phyloP scores from a whole-genome alignment of 176 grass and related monocot genomes.

The Phyllostachys edulis region DNA sequence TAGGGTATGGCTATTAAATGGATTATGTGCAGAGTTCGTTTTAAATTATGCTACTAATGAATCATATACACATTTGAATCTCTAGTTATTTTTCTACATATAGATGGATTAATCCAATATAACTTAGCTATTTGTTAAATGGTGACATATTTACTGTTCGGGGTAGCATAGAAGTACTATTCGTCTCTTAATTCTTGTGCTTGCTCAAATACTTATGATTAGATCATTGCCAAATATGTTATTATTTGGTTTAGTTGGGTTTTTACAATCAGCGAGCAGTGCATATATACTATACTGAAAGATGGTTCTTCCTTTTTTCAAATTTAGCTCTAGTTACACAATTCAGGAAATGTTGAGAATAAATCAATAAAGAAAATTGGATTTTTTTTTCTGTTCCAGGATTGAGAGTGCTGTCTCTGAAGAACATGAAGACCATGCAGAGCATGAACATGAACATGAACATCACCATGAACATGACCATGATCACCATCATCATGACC shows the following conservation, averaged over 20 bases:
- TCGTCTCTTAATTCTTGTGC: neutral
- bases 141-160: neutral
- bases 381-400: conserved; percentile 48
- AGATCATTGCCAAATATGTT: neutral
- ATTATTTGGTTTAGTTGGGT: neutral
- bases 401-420: conserved; percentile 93
- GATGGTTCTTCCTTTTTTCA: neutral
- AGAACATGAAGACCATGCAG: conserved; percentile 56
- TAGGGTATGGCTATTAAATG: neutral
- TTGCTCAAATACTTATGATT: neutral
- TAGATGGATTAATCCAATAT: neutral
- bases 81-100: neutral
- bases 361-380: conserved; percentile 1
- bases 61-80: neutral
- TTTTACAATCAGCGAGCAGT: neutral
- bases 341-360: neutral
- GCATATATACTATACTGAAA: neutral
- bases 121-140: neutral
- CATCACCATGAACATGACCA: conserved; percentile 49
- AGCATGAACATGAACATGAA: conserved; percentile 41
- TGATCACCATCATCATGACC: conserved; percentile 36
- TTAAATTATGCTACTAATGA: conserved; percentile 2
- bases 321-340: neutral
- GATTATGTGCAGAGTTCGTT: conserved; percentile 11
- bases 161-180: neutral